A percentile compares a stretch with the other conserved stretches of the same genome.
Conservation (phyloP, 805 yeast genomes). For the Ogataea chonburiensis region DNA sequence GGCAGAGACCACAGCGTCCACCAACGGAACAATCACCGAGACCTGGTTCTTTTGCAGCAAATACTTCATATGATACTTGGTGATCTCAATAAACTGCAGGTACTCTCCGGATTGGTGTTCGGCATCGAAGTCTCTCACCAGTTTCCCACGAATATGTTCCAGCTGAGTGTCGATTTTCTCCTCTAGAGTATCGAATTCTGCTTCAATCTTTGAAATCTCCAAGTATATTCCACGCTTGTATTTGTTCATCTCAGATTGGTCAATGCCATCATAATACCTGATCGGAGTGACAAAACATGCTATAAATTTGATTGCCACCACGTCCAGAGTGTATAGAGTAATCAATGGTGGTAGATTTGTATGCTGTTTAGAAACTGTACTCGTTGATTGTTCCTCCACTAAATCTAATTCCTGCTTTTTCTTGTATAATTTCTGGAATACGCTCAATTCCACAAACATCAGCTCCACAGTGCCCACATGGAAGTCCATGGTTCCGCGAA, state of each 20-base stretch:
- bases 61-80: conserved; percentile 18
- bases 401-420: conserved; percentile 1
- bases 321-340: conserved; percentile 16
- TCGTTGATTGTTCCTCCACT: neutral
- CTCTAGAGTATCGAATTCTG: conserved; percentile 4
- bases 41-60: conserved; percentile 17
- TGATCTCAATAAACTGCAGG: conserved; percentile 14
- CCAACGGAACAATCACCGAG: conserved; percentile 25
- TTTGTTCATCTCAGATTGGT: conserved; percentile 30
- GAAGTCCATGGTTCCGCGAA: conserved; percentile 9
- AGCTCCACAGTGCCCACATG: conserved; percentile 16
- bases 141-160: conserved; percentile 6
- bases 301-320: conserved; percentile 18
- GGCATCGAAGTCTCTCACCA: conserved; percentile 25
- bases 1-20: conserved; percentile 29
- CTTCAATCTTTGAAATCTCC: conserved; percentile 5
- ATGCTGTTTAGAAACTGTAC: neutral
- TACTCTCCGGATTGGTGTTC: conserved; percentile 13
- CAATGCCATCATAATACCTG: conserved; percentile 28
- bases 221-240: conserved; percentile 30
- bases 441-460: conserved; percentile 10
- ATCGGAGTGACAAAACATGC: conserved; percentile 33
- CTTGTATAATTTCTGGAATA: conserved; percentile 19
- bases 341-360: neutral
- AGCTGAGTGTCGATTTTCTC: conserved; percentile 14